Evolutionary conservation across 495 filamentous ascomycete genomes (phyloP), one percentile per base, ranked within the genome.

Genomic region (Chaetomium cochliodes): DNA sequence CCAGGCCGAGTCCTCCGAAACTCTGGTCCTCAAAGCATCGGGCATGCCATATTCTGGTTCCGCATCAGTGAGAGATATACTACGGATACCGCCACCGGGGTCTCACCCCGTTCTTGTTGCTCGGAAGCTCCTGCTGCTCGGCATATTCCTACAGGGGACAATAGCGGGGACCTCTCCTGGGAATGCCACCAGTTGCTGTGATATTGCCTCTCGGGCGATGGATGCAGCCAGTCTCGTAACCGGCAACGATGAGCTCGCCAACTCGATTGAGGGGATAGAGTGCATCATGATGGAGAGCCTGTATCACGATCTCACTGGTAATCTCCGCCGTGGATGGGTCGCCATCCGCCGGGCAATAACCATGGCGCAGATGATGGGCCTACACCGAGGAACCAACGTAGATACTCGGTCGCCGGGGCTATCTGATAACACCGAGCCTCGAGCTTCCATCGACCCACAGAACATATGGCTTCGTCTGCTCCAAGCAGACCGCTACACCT

Each of bases 201-300:
- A 64, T 11, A 73, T 81, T 30, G 79, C 78, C 76, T 60, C 59
- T 54, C 70, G 71, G 2, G 68, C 74, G 5, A 69, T 78, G 8
- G 75, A 80, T 2, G 72, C 71, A n/a, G 81, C 78, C 28, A 66
- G 50, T 22, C 72, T 80, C 0, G 81, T 85, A 23, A 84, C 78
- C 0, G 76, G 72, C 23, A 80, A 84, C 57, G 82, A 85, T 41
- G 77, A 81, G 16, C 74, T 84, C n/a, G 63, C 75, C 52, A 62
- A 68, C 65, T 79, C 71, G 0, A 62, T 84, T 23, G 81, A 84
- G 58, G 78, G 76, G 8, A 59, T 85, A 13, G 81, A 84, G 61
- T 84, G 80, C 65, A 69, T 85, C 44, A 79, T 85, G 65, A 70
- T 83, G 9, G 82, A 84, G 64, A 74, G 73, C 30, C 65, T 80